Conservation (phyloP, 1,284 basidiomycete species). For the Gomphus bonarii region DNA sequence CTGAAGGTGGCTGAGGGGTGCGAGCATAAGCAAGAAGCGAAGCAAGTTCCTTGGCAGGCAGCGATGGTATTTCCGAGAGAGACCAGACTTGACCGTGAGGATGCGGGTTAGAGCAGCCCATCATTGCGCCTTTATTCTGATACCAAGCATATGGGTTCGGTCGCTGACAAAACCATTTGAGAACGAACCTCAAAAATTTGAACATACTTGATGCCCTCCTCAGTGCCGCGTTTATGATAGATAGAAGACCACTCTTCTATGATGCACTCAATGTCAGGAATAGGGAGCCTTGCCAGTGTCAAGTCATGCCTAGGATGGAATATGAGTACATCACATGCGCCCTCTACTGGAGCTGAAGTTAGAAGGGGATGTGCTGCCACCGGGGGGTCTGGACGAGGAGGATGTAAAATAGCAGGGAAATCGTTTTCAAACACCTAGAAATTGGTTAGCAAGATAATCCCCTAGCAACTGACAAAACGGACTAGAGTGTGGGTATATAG, state of each 20-base stretch:
- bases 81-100: constrained; percentile 94
- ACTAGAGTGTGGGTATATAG: constrained; percentile 59
- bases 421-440: constrained; percentile 66
- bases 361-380: constrained; percentile 52
- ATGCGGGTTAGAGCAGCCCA: constrained; percentile 96
- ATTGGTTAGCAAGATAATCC: neutral
- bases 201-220: constrained; percentile 68
- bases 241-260: constrained; percentile 72
- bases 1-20: constrained; percentile 24
- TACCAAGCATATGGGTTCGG: neutral
- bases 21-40: constrained; percentile 51
- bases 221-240: constrained; percentile 49
- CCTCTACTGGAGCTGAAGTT: constrained; percentile 62
- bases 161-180: constrained; percentile 12
- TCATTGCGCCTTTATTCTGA: constrained; percentile 90
- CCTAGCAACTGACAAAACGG: constrained; percentile 11
- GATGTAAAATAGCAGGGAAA: constrained; percentile 72
- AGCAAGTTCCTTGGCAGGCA: constrained; percentile 55
- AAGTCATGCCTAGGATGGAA: constrained; percentile 88
- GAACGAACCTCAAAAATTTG: constrained; percentile 77
- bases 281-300: constrained; percentile 69
- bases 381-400: constrained; percentile 39
- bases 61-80: constrained; percentile 61
- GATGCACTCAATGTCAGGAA: constrained; percentile 56
- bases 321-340: constrained; percentile 83